Evolutionary conservation across 441 rosid species (phyloP).

Genomic region (Monsonia emarginata): DNA sequence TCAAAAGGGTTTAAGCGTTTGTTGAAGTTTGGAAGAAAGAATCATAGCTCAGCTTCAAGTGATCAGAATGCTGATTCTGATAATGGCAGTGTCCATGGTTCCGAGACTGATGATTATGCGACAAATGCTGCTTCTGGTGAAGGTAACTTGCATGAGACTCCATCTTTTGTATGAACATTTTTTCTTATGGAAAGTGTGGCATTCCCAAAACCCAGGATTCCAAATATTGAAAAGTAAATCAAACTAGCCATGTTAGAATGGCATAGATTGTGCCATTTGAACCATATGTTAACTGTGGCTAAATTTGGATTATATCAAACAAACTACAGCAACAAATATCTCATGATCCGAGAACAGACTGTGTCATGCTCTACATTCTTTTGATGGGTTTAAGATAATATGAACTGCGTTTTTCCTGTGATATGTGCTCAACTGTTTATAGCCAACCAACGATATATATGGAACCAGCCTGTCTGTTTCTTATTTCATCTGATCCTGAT

Average conservation of each 20-base stretch:
- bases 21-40: slow-evolving; percentile 78
- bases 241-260: not conserved
- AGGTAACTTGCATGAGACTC: slow-evolving; percentile 41
- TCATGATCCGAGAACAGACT: not conserved
- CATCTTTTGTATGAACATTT: slow-evolving; percentile 7
- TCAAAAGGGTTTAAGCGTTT: slow-evolving; percentile 69
- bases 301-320: not conserved
- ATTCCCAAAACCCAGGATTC: not conserved
- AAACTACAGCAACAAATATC: not conserved
- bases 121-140: slow-evolving; percentile 39
- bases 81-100: slow-evolving; percentile 29
- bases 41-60: slow-evolving; percentile 38
- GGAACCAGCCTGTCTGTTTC: not conserved
- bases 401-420: not conserved
- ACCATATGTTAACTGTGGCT: not conserved
- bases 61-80: slow-evolving; percentile 40
- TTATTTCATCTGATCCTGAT: not conserved
- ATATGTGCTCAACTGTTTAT: not conserved
- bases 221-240: not conserved
- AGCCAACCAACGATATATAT: not conserved
- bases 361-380: too few relatives aligned
- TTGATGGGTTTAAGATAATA: too few relatives aligned
- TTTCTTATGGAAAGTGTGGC: not conserved
- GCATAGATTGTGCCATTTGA: not conserved
- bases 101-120: slow-evolving; percentile 42